These are phyloP conservation scores for Metarhizium sp. DNA, from an alignment of 2,329 filamentous ascomycete species.

Conservation along the genomic window DNA sequence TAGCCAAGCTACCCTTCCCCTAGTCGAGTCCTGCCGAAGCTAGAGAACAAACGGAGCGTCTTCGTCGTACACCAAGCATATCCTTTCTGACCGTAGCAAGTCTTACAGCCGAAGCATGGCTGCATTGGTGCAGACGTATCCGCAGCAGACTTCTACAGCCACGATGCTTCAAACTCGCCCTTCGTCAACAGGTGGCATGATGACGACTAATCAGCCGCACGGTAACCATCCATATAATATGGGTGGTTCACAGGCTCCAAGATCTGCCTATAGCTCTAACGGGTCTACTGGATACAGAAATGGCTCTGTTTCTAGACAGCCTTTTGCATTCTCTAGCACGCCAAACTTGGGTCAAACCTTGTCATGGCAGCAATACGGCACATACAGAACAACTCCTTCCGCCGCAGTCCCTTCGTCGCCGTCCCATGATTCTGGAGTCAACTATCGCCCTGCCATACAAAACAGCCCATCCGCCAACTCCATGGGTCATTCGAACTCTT, in stretches of 20 bases:
- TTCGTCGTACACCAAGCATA: neutral
- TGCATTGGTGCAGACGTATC: slow-evolving; percentile 73
- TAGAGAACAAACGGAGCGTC: neutral
- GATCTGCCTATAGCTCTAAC: slow-evolving; percentile 17
- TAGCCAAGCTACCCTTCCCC: neutral
- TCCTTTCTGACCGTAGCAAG: neutral
- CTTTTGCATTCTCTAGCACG: slow-evolving; percentile 68
- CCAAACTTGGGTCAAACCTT: slow-evolving; percentile 50
- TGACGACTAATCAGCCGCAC: slow-evolving; percentile 42
- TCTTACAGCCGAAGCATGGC: slow-evolving; percentile 52
- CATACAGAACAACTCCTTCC: slow-evolving; percentile 38
- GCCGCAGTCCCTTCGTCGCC: slow-evolving; percentile 29
- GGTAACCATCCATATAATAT: slow-evolving; percentile 40
- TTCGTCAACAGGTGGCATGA: slow-evolving; percentile 39
- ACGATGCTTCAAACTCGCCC: slow-evolving; percentile 70
- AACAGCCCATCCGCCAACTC: slow-evolving; percentile 30
- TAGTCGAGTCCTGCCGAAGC: neutral
- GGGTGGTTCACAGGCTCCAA: slow-evolving; percentile 22
- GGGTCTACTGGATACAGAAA: slow-evolving; percentile 43
- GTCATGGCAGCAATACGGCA: slow-evolving; percentile 41
- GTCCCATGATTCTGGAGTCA: slow-evolving; percentile 13
- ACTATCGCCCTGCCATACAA: slow-evolving; percentile 15
- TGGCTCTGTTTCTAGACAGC: slow-evolving; percentile 54
- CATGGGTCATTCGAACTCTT: slow-evolving; percentile 27
- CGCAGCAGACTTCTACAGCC: slow-evolving; percentile 63